Conservation (phyloP, 2,329 filamentous ascomycete species). For the Diaporthe vaccinii region DNA sequence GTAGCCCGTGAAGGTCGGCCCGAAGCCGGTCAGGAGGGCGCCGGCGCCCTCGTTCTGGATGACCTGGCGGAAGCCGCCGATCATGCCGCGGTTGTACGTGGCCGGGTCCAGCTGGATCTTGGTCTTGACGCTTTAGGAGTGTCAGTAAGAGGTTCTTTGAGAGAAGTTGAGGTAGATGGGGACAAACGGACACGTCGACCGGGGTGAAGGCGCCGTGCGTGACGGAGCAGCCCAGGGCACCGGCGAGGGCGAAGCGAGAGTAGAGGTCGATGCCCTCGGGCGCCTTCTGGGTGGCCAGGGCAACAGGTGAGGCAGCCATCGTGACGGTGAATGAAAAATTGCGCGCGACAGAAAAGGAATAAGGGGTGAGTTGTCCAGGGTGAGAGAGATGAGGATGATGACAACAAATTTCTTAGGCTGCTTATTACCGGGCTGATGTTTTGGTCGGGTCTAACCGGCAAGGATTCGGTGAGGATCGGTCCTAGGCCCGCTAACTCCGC, state of each 20-base stretch:
- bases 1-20: slow-evolving; percentile 89
- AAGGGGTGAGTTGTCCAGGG: background rate
- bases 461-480: slow-evolving; percentile 8
- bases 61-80: slow-evolving; percentile 90
- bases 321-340: background rate
- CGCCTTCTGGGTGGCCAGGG: slow-evolving; percentile 37
- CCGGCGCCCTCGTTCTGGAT: slow-evolving; percentile 86
- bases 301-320: slow-evolving; percentile 17
- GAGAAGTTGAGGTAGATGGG: background rate
- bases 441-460: slow-evolving; percentile 20
- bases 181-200: slow-evolving; percentile 80
- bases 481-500: slow-evolving; percentile 5
- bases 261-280: slow-evolving; percentile 78
- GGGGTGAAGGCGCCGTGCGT: slow-evolving; percentile 97
- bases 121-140: slow-evolving; percentile 83
- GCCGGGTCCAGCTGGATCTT: slow-evolving; percentile 92
- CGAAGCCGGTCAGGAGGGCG: slow-evolving; percentile 87
- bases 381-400: slow-evolving; percentile 7
- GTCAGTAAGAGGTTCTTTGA: slow-evolving; percentile 19
- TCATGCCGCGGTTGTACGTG: slow-evolving; percentile 89
- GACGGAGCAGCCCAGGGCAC: slow-evolving; percentile 97
- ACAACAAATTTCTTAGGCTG: background rate
- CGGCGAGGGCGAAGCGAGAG: slow-evolving; percentile 96
- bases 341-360: background rate
- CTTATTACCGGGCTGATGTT: background rate